A percentile compares a stretch with the other conserved stretches of the same genome.
These are phyloP conservation scores for Fusarium sp. DNA, from an alignment of 2,329 filamentous ascomycete species.

Conservation along the genomic window DNA sequence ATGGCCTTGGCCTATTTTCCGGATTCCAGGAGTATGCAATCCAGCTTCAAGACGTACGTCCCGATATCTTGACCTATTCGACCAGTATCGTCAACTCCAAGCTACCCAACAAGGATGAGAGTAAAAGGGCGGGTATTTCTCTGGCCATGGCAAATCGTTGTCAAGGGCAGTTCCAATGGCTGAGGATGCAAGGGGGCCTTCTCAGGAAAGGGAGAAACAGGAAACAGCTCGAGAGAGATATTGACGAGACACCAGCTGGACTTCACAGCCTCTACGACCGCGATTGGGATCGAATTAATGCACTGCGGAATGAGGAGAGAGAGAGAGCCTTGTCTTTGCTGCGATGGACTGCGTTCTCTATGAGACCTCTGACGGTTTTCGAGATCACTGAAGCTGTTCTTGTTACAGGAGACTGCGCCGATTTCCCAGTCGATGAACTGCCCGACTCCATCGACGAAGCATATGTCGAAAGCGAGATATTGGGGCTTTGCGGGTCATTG, in stretches of 20 bases:
- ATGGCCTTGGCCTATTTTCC: fast-evolving
- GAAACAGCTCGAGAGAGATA: conserved; percentile 42
- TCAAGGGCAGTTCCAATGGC: conserved; percentile 48
- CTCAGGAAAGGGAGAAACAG: conserved; percentile 40
- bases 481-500: not conserved
- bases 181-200: conserved; percentile 43
- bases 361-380: conserved; percentile 13
- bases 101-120: conserved; percentile 40
- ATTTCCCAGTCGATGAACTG: fast-evolving
- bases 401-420: fast-evolving
- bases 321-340: conserved; percentile 43
- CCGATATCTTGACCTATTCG: not conserved
- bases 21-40: not conserved
- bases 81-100: conserved; percentile 40
- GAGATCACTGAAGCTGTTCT: not conserved
- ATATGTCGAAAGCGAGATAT: conserved; percentile 1
- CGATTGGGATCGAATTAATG: conserved; percentile 43
- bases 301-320: not conserved
- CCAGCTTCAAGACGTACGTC: not conserved
- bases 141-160: conserved; percentile 39
- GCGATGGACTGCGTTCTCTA: conserved; percentile 43
- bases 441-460: not conserved
- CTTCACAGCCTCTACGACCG: conserved; percentile 45
- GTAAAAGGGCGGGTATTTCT: too few species aligned
- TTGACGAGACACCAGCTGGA: conserved; percentile 44